Percentiles rank a stretch among this genome's conserved stretches.
phyloP scores from a whole-genome alignment of 345 rosid genomes.

The Lagerstroemia speciosa region DNA sequence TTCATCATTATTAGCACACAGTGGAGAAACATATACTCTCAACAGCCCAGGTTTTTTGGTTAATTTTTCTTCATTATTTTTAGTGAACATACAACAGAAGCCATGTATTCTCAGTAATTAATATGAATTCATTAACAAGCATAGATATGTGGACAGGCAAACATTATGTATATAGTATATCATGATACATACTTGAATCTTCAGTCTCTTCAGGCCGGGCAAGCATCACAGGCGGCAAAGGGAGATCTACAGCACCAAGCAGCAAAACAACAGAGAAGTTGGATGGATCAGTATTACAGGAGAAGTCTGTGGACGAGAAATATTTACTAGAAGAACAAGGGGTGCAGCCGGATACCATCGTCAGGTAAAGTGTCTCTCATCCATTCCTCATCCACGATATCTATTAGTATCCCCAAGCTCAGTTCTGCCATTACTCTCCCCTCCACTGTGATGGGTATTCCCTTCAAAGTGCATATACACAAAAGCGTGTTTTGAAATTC shows the following conservation, averaged over 20 bases:
- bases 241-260: constrained; percentile 51
- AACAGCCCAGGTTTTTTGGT: too few species aligned
- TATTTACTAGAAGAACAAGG: background rate
- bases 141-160: background rate
- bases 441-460: constrained; percentile 6
- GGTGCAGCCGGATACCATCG: constrained; percentile 45
- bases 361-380: constrained; percentile 86
- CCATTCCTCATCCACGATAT: constrained; percentile 93
- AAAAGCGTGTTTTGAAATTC: background rate
- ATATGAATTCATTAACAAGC: background rate
- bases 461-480: constrained; percentile 4
- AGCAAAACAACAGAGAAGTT: background rate
- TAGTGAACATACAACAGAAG: background rate
- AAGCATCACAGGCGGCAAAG: constrained; percentile 64
- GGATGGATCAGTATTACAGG: background rate
- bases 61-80: too few species aligned
- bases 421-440: constrained; percentile 44
- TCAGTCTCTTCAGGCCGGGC: constrained; percentile 77
- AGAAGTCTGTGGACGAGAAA: background rate
- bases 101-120: background rate
- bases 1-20: background rate
- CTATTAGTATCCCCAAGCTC: constrained; percentile 73
- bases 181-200: constrained; percentile 58
- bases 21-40: background rate
- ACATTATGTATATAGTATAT: background rate